Evolutionary conservation across 345 rosid species (phyloP).

Genomic region (Gossypium rotundifolium): DNA sequence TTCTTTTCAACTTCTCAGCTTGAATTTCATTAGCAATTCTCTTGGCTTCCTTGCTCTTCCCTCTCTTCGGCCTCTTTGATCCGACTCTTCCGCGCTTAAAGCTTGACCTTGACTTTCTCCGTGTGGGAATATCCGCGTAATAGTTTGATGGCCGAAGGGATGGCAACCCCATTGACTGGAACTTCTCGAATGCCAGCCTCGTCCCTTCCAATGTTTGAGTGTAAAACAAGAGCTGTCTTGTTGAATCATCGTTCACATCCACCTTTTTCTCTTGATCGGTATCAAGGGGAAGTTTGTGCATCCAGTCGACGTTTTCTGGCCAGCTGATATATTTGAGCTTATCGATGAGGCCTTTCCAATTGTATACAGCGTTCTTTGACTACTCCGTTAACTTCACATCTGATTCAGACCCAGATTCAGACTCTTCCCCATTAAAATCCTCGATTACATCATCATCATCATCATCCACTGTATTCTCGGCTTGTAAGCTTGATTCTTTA

Average conservation of each 20-base stretch:
- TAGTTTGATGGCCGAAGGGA: slow-evolving; percentile 81
- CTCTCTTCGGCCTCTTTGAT: slow-evolving; percentile 88
- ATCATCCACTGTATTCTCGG: neutral
- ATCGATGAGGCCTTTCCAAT: slow-evolving; percentile 60
- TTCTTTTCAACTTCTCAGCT: slow-evolving; percentile 76
- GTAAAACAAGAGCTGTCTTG: slow-evolving; percentile 67
- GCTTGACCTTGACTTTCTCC: slow-evolving; percentile 79
- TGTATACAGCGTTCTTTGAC: slow-evolving; percentile 46
- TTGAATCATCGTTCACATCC: slow-evolving; percentile 83
- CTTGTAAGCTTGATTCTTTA: neutral
- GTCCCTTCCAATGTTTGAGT: slow-evolving; percentile 79
- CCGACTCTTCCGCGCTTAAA: slow-evolving; percentile 57
- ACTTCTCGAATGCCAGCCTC: slow-evolving; percentile 51
- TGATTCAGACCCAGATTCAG: slow-evolving; percentile 50
- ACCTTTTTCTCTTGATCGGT: slow-evolving; percentile 61
- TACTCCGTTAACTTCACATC: slow-evolving; percentile 55
- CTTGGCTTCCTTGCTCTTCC: slow-evolving; percentile 80
- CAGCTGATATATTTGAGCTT: slow-evolving; percentile 79
- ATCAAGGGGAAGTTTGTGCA: slow-evolving; percentile 55
- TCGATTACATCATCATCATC: slow-evolving; percentile 40
- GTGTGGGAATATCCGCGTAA: slow-evolving; percentile 76
- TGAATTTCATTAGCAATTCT: slow-evolving; percentile 71
- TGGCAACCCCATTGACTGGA: slow-evolving; percentile 50
- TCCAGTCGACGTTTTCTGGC: slow-evolving; percentile 69
- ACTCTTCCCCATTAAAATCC: slow-evolving; percentile 35